These are phyloP conservation scores for Striga hermonthica DNA, from an alignment of 305 asterid genomes.

Conservation along the genomic window DNA sequence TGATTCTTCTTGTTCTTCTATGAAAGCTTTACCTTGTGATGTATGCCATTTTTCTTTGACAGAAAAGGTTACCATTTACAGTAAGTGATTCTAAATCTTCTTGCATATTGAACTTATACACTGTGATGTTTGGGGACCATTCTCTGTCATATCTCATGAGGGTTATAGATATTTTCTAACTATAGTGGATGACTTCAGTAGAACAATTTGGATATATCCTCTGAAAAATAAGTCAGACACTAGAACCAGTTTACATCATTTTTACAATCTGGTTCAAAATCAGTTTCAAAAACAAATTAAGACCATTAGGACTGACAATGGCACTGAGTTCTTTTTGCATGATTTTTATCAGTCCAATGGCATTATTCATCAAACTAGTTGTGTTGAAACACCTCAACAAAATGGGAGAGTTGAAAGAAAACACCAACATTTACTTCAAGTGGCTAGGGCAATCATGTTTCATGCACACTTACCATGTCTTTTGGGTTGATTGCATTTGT, in stretches of 20 bases:
- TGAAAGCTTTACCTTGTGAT: not conserved
- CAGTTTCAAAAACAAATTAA: not conserved
- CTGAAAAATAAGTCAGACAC: not conserved
- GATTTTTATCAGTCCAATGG: not conserved
- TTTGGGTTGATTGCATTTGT: not conserved
- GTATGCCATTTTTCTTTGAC: not conserved
- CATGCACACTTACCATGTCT: not conserved
- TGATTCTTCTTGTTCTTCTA: no score
- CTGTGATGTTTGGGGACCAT: not conserved
- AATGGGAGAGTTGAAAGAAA: not conserved
- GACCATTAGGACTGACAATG: not conserved
- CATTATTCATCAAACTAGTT: not conserved
- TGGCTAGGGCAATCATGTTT: not conserved
- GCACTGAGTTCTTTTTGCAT: not conserved
- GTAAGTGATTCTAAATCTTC: not conserved
- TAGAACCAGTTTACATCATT: no score
- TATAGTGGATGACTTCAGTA: not conserved
- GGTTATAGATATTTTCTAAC: not conserved
- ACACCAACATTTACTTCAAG: not conserved
- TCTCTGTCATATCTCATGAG: not conserved
- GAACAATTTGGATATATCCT: not conserved
- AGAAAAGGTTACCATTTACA: not conserved
- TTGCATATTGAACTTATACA: not conserved
- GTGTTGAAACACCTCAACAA: not conserved
- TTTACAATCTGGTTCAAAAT: not conserved